Percentiles rank a stretch among this genome's conserved stretches.
Conservation (phyloP, 352 stramenopile species). For the Globisporangium solare region DNA sequence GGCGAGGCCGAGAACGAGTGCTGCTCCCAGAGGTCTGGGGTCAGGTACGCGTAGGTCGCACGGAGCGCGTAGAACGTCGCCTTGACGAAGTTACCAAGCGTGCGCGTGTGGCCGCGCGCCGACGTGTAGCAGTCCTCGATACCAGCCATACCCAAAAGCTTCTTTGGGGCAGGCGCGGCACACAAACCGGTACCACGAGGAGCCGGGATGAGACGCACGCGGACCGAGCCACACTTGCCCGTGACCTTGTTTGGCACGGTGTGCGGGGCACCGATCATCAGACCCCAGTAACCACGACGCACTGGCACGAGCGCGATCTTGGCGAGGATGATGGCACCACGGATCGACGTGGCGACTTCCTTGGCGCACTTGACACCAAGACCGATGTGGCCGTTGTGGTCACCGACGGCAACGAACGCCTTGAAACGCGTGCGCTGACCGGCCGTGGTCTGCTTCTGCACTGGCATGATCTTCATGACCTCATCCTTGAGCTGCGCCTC, state of each 20-base stretch:
- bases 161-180: conserved; percentile 97
- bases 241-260: conserved; percentile 99
- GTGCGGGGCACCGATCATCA: conserved; percentile 92
- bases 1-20: conserved; percentile 90
- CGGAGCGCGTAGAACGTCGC: conserved; percentile 98
- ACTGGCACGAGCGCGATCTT: conserved; percentile 99
- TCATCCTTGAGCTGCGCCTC: conserved; percentile 98
- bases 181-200: conserved; percentile 99
- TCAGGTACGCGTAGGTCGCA: conserved; percentile 98
- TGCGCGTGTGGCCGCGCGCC: conserved; percentile 97
- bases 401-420: conserved; percentile 99
- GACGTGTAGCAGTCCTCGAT: conserved; percentile 98
- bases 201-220: conserved; percentile 98
- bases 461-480: conserved; percentile 99
- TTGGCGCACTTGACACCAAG: conserved; percentile 99
- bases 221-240: conserved; percentile 99
- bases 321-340: conserved; percentile 98
- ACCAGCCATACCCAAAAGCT: conserved; percentile 98
- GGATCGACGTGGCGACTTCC: conserved; percentile 99
- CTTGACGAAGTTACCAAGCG: conserved; percentile 99
- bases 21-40: conserved; percentile 98
- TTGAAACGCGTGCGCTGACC: conserved; percentile 99
- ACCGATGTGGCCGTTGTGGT: conserved; percentile 98
- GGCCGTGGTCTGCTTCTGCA: conserved; percentile 99
- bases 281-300: conserved; percentile 98